Conservation (phyloP, 176 grass and related monocot species). For the Raddia guianensis region DNA sequence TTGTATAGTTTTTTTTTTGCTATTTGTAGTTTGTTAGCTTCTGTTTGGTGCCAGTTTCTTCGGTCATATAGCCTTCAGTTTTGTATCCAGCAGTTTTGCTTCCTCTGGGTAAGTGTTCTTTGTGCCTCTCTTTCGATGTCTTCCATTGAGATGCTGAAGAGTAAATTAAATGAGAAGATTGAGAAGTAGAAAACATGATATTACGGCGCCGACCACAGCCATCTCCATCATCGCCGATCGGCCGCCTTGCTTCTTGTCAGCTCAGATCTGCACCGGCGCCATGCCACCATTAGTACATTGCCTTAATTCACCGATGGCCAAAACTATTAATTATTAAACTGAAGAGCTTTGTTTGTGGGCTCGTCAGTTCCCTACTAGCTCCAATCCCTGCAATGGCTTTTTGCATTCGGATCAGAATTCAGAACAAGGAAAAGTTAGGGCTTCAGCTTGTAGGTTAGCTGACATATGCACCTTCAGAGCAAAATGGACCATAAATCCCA, state of each 20-base stretch:
- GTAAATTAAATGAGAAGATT: too few species aligned
- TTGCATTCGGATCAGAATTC: neutral
- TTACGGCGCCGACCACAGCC: neutral
- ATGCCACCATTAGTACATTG: slow-evolving; percentile 9
- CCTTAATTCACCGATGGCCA: neutral
- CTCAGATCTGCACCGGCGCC: slow-evolving; percentile 35
- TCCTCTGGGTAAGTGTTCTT: too few species aligned
- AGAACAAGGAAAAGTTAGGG: slow-evolving; percentile 42
- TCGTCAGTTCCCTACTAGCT: neutral
- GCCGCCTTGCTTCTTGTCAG: neutral
- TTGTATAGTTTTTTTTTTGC: too few species aligned
- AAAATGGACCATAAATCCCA: neutral
- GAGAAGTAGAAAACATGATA: too few species aligned
- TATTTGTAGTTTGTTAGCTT: too few species aligned
- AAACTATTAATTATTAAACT: too few species aligned
- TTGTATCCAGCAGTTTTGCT: too few species aligned
- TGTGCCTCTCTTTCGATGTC: too few species aligned
- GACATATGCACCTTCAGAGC: neutral
- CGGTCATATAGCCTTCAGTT: too few species aligned
- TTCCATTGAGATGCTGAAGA: too few species aligned
- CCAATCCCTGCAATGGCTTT: neutral
- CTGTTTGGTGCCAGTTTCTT: too few species aligned
- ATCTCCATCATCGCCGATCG: neutral
- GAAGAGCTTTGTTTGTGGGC: neutral
- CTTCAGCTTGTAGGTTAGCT: slow-evolving; percentile 23